Conservation (phyloP, 2,329 filamentous ascomycete species). For the Ascomycota sp. region DNA sequence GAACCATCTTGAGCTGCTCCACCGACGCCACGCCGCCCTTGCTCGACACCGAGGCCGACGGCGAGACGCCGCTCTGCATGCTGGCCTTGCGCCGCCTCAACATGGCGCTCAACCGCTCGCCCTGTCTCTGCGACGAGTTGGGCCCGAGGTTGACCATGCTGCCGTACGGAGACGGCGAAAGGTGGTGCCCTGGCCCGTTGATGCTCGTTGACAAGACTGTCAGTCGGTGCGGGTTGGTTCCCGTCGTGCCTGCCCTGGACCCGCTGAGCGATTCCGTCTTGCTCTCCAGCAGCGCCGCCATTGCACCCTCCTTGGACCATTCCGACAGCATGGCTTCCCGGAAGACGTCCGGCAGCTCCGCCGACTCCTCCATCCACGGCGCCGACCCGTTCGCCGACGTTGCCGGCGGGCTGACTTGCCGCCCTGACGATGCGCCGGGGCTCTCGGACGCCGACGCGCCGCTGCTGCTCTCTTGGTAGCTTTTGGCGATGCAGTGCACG, state of each 20-base stretch:
- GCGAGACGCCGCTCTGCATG: constrained; percentile 29
- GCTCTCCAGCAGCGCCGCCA: constrained; percentile 46
- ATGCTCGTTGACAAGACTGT: constrained; percentile 28
- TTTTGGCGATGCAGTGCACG: constrained; percentile 51
- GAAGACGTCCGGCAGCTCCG: constrained; percentile 41
- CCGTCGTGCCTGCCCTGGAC: constrained; percentile 44
- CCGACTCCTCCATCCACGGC: constrained; percentile 19
- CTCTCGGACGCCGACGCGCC: constrained; percentile 46
- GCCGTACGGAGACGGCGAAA: constrained; percentile 23
- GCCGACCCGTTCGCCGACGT: constrained; percentile 22
- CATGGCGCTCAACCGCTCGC: constrained; percentile 13
- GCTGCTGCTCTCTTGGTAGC: constrained; percentile 45
- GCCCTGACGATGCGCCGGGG: constrained; percentile 47
- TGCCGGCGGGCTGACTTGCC: constrained; percentile 42
- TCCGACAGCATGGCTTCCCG: constrained; percentile 57
- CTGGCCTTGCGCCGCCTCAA: constrained; percentile 32
- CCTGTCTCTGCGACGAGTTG: constrained; percentile 20
- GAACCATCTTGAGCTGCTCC: constrained; percentile 41
- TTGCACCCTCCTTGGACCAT: constrained; percentile 59
- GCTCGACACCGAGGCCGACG: constrained; percentile 20
- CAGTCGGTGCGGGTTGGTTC: constrained; percentile 31
- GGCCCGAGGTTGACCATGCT: constrained; percentile 30
- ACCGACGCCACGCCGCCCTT: constrained; percentile 36
- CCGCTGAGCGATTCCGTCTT: constrained; percentile 58
- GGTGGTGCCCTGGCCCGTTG: constrained; percentile 16